Evolutionary conservation across 768 basidiomycete species (phyloP), one percentile per base, ranked within the genome.

Genomic region (Myochromella boudieri): DNA sequence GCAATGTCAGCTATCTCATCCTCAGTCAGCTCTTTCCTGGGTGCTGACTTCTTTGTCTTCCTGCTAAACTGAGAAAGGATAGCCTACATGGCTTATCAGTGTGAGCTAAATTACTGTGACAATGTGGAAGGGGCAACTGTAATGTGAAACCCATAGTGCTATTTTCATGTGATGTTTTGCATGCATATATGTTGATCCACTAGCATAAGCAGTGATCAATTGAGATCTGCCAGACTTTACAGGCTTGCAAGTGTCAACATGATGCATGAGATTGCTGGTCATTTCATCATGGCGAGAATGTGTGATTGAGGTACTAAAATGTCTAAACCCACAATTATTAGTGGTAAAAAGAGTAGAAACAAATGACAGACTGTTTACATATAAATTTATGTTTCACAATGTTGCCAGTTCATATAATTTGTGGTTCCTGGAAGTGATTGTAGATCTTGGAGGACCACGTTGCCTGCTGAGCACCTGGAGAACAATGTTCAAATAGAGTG

Each of bases 211-310:
- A 0, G 37, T 26, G 14, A 61, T 38, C 0, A 51, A 43, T 0
- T 31, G 20, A 8, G 56, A 8, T 27, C 57, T 32, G 0, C 37
- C 9, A 4, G 53, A 46, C 20, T 56, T 22, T 3, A 26, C 18
- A 1, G 56, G 54, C 2, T 22, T 21, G 25, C 61, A 63, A 2
- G 10, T 11, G 3, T 50, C 31, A 0, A 45, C 51, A 31, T 63
- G 61, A 10, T 51, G 43, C 1, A 31, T 25, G 6, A 60, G 52
- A 36, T 62, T 62, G 24, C 51, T 54, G 0, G 54, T 62, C 29
- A 49, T 56, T 6, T 60, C 55, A 33, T 63, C 51, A 27, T 63
- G 54, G 8, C 53, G 53, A 39, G 48, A 54, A 14, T 51, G 43
- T 0, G 42, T 38, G 18, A 60, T 31, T 18, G n/a, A 29, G 15